Conservation (phyloP, 257 asterid genomes). For the Penstemon davidsonii region DNA sequence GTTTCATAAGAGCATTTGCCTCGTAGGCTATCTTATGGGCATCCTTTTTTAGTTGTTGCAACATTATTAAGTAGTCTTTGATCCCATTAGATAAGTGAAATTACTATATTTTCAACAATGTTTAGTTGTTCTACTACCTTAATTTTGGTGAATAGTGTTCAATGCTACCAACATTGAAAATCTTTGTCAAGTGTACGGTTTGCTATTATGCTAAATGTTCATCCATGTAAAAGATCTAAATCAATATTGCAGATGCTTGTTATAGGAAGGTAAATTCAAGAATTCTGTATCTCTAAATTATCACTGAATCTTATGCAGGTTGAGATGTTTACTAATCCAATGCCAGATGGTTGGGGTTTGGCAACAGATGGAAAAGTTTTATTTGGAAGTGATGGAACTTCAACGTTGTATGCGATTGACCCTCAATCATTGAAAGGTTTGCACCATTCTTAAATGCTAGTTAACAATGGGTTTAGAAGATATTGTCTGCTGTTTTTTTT, state of each 20-base stretch:
- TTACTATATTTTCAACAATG: neutral
- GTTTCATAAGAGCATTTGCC: neutral
- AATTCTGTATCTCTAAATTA: conserved; percentile 12
- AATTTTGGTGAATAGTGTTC: neutral
- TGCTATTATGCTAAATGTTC: neutral
- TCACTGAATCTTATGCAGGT: conserved; percentile 46
- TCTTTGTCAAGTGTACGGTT: neutral
- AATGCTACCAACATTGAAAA: neutral
- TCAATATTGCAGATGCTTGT: neutral
- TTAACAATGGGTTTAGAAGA: neutral
- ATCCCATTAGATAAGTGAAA: neutral
- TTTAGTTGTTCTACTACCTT: conserved; percentile 1
- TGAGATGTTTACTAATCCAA: conserved; percentile 57
- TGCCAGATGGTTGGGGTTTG: conserved; percentile 98
- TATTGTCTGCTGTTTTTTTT: neutral
- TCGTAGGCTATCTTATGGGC: neutral
- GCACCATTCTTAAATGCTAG: conserved; percentile 24
- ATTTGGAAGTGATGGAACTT: conserved; percentile 91
- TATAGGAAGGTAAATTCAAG: neutral
- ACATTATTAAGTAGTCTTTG: conserved; percentile 1
- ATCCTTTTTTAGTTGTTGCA: neutral
- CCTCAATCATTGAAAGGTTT: conserved; percentile 71
- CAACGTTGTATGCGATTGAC: conserved; percentile 75
- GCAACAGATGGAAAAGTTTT: conserved; percentile 78
- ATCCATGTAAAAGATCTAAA: neutral